A percentile compares a stretch with the other conserved stretches of the same genome.
These are phyloP conservation scores for Dictyostelium intermedium DNA, from an alignment of 78 protist genomes.

Conservation along the genomic window DNA sequence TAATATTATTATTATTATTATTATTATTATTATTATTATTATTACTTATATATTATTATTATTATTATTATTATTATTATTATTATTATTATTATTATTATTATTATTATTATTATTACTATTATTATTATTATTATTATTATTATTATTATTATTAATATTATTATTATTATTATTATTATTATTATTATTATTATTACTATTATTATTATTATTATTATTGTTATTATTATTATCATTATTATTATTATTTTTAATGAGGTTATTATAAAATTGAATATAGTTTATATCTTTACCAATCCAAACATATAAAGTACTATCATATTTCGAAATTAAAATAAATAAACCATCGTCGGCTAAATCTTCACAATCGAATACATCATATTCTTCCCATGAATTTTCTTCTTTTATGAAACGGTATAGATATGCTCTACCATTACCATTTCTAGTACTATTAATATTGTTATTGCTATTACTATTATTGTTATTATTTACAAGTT, in stretches of 20 bases:
- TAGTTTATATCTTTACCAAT: conserved; percentile 28
- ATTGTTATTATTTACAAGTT: neutral
- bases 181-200: neutral
- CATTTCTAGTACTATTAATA: neutral
- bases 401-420: conserved; percentile 45
- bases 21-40: neutral
- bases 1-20: neutral
- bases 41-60: neutral
- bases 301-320: conserved; percentile 48
- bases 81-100: too few species aligned
- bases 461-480: neutral
- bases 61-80: too few species aligned
- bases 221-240: neutral
- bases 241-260: neutral
- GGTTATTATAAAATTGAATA: neutral
- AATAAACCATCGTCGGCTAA: conserved; percentile 68
- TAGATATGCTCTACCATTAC: conserved; percentile 34
- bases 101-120: too few species aligned
- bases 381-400: conserved; percentile 42
- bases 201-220: neutral
- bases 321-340: conserved; percentile 32
- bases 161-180: too few species aligned
- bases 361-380: conserved; percentile 56
- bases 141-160: too few species aligned
- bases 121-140: too few species aligned